Evolutionary conservation across 257 asterid genomes (phyloP).

Genomic region (Solanum gracilifrons): DNA sequence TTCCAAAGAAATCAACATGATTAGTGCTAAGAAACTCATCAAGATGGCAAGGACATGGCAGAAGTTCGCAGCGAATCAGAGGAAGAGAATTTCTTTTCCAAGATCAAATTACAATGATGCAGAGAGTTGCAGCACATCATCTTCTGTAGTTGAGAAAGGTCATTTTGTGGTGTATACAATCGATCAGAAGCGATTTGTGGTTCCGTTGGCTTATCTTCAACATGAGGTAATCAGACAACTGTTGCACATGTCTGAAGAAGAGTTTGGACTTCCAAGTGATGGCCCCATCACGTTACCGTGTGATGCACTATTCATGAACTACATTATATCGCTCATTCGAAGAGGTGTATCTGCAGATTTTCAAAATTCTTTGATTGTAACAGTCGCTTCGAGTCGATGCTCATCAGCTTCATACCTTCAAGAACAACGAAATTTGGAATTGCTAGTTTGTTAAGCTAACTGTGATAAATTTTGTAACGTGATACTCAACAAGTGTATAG

Average conservation of each 20-base stretch:
- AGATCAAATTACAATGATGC: background rate
- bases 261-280: background rate
- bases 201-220: constrained; percentile 4
- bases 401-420: background rate
- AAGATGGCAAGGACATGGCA: background rate
- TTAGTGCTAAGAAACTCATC: background rate
- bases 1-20: background rate
- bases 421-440: background rate
- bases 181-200: background rate
- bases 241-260: background rate
- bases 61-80: background rate
- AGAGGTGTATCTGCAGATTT: background rate
- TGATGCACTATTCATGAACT: background rate
- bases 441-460: background rate
- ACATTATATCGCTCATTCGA: background rate
- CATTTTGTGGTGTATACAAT: background rate
- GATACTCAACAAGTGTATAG: background rate
- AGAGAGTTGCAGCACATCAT: background rate
- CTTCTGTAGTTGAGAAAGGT: background rate
- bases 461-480: background rate
- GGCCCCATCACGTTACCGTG: background rate
- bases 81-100: background rate
- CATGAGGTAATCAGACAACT: background rate
- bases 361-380: background rate
- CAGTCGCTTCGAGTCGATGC: background rate